phyloP scores from a whole-genome alignment of 2,329 filamentous ascomycete genomes.

The Ceratocystis harringtonii region DNA sequence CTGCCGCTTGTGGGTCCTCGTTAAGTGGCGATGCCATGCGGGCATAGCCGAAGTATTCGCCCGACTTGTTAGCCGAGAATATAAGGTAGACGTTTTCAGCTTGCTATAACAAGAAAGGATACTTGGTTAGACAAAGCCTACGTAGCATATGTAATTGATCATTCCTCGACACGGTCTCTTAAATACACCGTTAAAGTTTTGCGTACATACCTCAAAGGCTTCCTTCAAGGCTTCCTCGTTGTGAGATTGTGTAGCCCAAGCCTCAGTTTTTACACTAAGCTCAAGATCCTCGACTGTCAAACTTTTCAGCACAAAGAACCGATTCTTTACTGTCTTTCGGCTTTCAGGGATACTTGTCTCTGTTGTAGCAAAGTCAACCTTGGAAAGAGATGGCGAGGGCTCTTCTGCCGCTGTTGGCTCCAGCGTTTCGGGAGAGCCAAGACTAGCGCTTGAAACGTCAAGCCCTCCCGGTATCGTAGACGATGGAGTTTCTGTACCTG shows the following conservation, averaged over 20 bases:
- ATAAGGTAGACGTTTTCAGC: conserved; percentile 78
- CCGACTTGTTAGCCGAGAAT: conserved; percentile 94
- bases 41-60: conserved; percentile 91
- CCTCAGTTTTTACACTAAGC: conserved; percentile 67
- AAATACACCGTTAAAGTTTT: neutral
- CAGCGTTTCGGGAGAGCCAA: neutral
- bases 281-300: conserved; percentile 83
- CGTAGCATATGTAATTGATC: neutral
- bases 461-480: neutral
- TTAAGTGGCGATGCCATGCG: conserved; percentile 77
- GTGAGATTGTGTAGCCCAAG: conserved; percentile 90
- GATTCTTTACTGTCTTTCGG: conserved; percentile 23
- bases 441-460: neutral
- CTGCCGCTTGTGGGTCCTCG: conserved; percentile 54
- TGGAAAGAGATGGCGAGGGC: neutral
- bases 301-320: conserved; percentile 87
- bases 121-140: neutral
- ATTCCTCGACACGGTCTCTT: too few relatives aligned
- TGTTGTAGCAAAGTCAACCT: neutral
- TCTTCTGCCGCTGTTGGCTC: neutral
- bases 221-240: conserved; percentile 74
- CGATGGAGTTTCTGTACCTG: conserved; percentile 21
- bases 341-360: neutral
- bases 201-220: conserved; percentile 55
- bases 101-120: conserved; percentile 32